These are phyloP conservation scores for Linanthus parryae DNA, from an alignment of 148 eudicot genomes.

Conservation along the genomic window DNA sequence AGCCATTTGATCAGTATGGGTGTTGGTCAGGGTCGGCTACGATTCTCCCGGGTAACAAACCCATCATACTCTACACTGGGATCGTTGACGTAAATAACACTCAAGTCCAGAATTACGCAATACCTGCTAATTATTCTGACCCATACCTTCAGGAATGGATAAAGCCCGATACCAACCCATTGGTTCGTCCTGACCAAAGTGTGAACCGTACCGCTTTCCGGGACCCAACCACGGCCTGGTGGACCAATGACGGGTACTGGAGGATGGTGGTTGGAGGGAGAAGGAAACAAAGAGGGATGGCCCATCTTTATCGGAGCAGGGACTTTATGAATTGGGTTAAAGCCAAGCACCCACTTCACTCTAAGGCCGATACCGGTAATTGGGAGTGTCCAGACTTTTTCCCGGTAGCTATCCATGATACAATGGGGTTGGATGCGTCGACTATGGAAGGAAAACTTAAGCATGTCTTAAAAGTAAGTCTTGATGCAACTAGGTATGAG, in stretches of 20 bases:
- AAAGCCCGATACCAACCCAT: constrained; percentile 74
- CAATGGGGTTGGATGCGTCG: constrained; percentile 49
- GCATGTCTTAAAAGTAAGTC: constrained; percentile 70
- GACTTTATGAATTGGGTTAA: constrained; percentile 53
- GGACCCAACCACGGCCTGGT: constrained; percentile 58
- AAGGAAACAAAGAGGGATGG: constrained; percentile 41
- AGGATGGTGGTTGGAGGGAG: constrained; percentile 48
- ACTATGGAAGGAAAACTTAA: constrained; percentile 23
- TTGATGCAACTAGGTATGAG: constrained; percentile 60
- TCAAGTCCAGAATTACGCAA: constrained; percentile 74
- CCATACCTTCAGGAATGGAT: constrained; percentile 67
- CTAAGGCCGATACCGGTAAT: constrained; percentile 40
- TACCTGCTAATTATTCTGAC: constrained; percentile 56
- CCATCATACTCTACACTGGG: constrained; percentile 64
- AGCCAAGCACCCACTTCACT: constrained; percentile 60
- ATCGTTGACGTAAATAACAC: constrained; percentile 20
- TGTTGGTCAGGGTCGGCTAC: constrained; percentile 79
- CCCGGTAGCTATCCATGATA: constrained; percentile 36
- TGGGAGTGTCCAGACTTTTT: constrained; percentile 91
- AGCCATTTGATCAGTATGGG: constrained; percentile 49
- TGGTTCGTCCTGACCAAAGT: constrained; percentile 28
- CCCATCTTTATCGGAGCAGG: constrained; percentile 47
- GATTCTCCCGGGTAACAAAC: constrained; percentile 36
- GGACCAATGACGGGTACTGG: constrained; percentile 37
- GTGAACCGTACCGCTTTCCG: constrained; percentile 50